phyloP scores from a whole-genome alignment of 306 rosid species.

The Cucumis sativus region DNA sequence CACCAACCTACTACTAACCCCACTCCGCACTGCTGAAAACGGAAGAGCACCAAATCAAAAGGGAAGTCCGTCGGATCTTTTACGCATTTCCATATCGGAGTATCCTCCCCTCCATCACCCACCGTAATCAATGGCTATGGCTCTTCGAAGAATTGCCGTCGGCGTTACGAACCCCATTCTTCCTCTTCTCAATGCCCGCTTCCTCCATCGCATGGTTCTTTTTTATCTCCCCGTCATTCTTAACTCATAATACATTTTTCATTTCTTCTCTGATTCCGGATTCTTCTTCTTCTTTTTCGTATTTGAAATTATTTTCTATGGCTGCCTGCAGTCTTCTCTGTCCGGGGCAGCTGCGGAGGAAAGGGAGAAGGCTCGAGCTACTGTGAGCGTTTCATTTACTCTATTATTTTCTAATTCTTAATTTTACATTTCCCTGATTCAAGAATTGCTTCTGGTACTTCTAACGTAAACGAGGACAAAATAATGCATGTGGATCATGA shows the following conservation, averaged over 20 bases:
- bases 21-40: neutral
- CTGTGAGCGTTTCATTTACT: constrained; percentile 27
- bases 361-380: constrained; percentile 35
- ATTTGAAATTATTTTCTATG: neutral
- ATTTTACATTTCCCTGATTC: neutral
- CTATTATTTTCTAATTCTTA: neutral
- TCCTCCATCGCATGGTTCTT: constrained; percentile 40
- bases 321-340: constrained; percentile 56
- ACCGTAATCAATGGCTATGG: constrained; percentile 39
- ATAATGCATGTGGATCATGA: neutral
- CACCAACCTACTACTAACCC: neutral
- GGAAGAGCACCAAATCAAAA: neutral
- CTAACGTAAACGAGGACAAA: neutral
- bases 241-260: neutral
- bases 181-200: constrained; percentile 25
- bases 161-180: constrained; percentile 25
- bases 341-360: constrained; percentile 31
- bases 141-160: constrained; percentile 54
- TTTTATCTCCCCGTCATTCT: neutral
- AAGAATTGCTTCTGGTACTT: neutral
- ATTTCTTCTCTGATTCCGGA: neutral
- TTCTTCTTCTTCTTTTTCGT: neutral
- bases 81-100: neutral
- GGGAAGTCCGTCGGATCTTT: neutral
- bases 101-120: neutral